Base-by-base conservation (phyloP, 495 filamentous ascomycete species). In the Hyphodiscus hymeniophilus region DNA sequence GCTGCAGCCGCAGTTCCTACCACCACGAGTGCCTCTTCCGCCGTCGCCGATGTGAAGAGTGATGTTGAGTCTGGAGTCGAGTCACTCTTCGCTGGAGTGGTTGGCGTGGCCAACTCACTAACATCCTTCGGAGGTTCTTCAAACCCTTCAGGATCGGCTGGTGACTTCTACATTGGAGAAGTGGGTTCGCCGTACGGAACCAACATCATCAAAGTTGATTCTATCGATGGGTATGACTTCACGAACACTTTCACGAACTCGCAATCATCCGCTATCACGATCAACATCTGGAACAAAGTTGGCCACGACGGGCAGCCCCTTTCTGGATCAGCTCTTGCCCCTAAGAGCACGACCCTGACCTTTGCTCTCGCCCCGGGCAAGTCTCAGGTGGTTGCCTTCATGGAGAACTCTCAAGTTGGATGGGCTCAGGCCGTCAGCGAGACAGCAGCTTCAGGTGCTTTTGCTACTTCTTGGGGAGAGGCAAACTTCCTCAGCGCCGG, bases 251-350 rank as follows among this genome's bases (percentile, higher is more conserved):
- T 77, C 56, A 59, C 62, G 45, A 74, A 73, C 42, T 63, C 56
- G 35, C 43, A 64, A 46, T 42, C 38, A 16, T 60, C 64, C 12
- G 28, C 60, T 50, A 71, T 71, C 60, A 67, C 62, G 32, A 58
- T 76, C 38, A 49, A 63, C 15, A 63, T 78, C 64, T 79, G 74
- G 74, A 75, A 78, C 68, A 77, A 67, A 48, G 58, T 63, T 21
- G 72, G 66, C 15, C 61, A 64, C 45, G 60, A 68, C 38, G 60
- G 58, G 16, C 42, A 56, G 26, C 50, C 38, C n/a, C 26, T 38
- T 35, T 51, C 35, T 26, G 55, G 55, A 7, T 50, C 54, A 10
- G 55, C 56, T 45, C 65, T 71, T 42, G 74, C 66, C 59, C 73
- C 62, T 39, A 58, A 49, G 47, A 59, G 66, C 56, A 57, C 60